Percentiles rank a stretch among this genome's conserved stretches.
Evolutionary conservation across 305 asterid species (phyloP).

Genomic region (Rubia occidens): DNA sequence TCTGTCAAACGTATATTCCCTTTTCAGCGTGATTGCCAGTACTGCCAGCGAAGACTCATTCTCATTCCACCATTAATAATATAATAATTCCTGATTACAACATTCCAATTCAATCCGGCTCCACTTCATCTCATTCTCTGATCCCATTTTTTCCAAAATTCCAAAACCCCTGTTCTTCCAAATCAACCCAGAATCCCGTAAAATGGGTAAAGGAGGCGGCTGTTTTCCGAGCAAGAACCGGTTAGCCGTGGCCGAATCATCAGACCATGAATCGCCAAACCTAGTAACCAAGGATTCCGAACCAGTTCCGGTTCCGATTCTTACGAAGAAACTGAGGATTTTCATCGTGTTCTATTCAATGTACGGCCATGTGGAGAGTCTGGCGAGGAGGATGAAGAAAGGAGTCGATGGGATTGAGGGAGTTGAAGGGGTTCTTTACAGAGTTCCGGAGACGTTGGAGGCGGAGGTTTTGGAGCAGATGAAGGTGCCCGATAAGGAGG

Average conservation of each 20-base stretch:
- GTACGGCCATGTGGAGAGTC: slow-evolving; percentile 85
- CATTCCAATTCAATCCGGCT: neutral
- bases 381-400: slow-evolving; percentile 65
- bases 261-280: slow-evolving; percentile 21
- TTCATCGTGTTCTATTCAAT: slow-evolving; percentile 74
- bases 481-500: slow-evolving; percentile 55
- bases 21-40: slow-evolving; percentile 15
- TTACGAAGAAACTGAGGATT: slow-evolving; percentile 36
- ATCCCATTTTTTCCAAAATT: too few species aligned
- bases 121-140: neutral
- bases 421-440: slow-evolving; percentile 51
- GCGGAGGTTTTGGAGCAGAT: slow-evolving; percentile 48
- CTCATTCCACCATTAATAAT: slow-evolving; percentile 7
- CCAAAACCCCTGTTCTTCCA: neutral
- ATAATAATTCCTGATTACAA: neutral
- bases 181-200: neutral
- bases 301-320: slow-evolving; percentile 13
- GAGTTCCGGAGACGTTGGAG: slow-evolving; percentile 45
- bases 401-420: slow-evolving; percentile 57
- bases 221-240: slow-evolving; percentile 46
- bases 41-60: slow-evolving; percentile 46
- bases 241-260: slow-evolving; percentile 18
- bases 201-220: slow-evolving; percentile 73
- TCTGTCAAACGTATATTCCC: neutral
- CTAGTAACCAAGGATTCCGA: slow-evolving; percentile 20